Evolutionary conservation across 2,329 filamentous ascomycete species (phyloP).

Genomic region (Scedosporium dehoogii): DNA sequence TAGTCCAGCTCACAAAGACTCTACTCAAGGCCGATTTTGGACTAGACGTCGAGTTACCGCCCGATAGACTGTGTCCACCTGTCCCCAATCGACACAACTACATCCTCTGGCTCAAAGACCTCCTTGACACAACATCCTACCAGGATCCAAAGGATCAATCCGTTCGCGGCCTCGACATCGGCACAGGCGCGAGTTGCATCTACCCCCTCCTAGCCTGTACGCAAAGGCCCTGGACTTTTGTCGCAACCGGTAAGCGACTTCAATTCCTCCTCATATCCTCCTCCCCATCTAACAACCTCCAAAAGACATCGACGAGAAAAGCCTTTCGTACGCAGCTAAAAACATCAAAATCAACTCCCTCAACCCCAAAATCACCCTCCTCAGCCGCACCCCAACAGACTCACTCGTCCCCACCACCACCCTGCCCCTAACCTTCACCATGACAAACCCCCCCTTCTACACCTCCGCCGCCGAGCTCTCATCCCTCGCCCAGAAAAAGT

Average conservation of each 20-base stretch:
- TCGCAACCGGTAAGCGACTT: conserved; percentile 43
- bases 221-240: conserved; percentile 63
- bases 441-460: conserved; percentile 97
- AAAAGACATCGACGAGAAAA: conserved; percentile 64
- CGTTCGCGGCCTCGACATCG: conserved; percentile 69
- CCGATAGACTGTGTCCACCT: conserved; percentile 76
- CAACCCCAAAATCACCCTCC: conserved; percentile 51
- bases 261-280: neutral
- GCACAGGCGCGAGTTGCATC: conserved; percentile 84
- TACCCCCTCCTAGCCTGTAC: conserved; percentile 75
- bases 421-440: conserved; percentile 63
- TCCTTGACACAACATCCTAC: conserved; percentile 64
- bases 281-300: conserved; percentile 4
- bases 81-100: conserved; percentile 74
- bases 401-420: conserved; percentile 55
- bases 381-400: conserved; percentile 41
- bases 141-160: conserved; percentile 29
- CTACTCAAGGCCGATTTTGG: conserved; percentile 68
- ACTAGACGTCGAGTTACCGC: conserved; percentile 59
- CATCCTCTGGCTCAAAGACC: conserved; percentile 74
- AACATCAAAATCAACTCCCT: conserved; percentile 63
- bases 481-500: conserved; percentile 55
- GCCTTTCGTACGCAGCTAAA: conserved; percentile 50
- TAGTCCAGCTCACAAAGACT: conserved; percentile 73
- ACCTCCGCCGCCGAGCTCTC: conserved; percentile 59